Evolutionary conservation across 768 basidiomycete genomes (phyloP).

Genomic region (Lactifluus rugatus): DNA sequence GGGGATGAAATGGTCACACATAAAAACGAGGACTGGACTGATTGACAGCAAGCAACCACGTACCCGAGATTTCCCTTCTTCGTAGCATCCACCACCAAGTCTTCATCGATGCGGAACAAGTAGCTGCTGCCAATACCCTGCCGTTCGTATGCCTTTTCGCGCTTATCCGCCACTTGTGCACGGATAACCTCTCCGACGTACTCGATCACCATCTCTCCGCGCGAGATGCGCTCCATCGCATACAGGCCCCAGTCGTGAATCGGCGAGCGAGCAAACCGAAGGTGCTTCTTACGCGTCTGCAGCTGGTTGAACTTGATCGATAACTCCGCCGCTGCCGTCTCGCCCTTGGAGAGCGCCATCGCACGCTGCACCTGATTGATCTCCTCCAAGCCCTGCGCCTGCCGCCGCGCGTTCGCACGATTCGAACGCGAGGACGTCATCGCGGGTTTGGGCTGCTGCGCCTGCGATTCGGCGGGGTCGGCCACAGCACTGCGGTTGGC

Average conservation of each 20-base stretch:
- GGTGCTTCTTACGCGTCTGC: slow-evolving; percentile 94
- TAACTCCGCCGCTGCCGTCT: slow-evolving; percentile 58
- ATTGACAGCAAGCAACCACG: too few relatives aligned
- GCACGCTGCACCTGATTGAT: slow-evolving; percentile 85
- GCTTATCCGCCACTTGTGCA: slow-evolving; percentile 89
- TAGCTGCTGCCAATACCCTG: slow-evolving; percentile 98
- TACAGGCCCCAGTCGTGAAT: slow-evolving; percentile 99
- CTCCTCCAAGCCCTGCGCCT: slow-evolving; percentile 89
- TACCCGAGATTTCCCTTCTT: slow-evolving; percentile 99
- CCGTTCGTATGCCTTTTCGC: slow-evolving; percentile 94
- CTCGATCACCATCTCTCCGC: slow-evolving; percentile 98
- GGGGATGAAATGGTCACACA: too few relatives aligned
- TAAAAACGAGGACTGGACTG: too few relatives aligned
- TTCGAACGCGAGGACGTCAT: slow-evolving; percentile 78
- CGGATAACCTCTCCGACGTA: slow-evolving; percentile 97
- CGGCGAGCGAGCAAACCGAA: slow-evolving; percentile 87
- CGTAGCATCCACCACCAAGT: slow-evolving; percentile 96
- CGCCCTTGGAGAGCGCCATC: slow-evolving; percentile 65
- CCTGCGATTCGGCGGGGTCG: slow-evolving; percentile 35
- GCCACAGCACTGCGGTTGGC: slow-evolving; percentile 45
- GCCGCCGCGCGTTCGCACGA: slow-evolving; percentile 83
- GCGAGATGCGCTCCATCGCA: slow-evolving; percentile 90
- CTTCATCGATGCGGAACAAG: slow-evolving; percentile 95
- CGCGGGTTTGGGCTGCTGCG: slow-evolving; percentile 41
- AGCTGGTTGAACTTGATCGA: slow-evolving; percentile 98